Percentiles rank a stretch among this genome's conserved stretches.
These are phyloP conservation scores for Coniella vitis DNA, from an alignment of 2,329 filamentous ascomycete genomes.

Conservation along the genomic window DNA sequence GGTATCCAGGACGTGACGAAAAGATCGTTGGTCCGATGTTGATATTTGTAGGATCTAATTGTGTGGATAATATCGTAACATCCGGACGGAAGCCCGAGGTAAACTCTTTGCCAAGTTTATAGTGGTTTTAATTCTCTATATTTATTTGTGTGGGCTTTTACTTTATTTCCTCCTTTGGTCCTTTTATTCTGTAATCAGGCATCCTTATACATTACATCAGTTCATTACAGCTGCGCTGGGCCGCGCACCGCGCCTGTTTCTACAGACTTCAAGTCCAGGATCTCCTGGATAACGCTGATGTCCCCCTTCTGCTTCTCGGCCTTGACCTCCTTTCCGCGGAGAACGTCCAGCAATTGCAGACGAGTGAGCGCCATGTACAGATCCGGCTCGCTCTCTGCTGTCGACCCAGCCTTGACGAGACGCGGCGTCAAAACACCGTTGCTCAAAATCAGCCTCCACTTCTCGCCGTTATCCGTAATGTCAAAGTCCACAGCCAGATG, in stretches of 20 bases:
- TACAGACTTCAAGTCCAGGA: not conserved
- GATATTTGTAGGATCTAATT: no score
- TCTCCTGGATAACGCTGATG: not conserved
- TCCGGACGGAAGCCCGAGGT: no score
- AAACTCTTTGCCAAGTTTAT: no score
- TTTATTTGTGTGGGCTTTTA: no score
- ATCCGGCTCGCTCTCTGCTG: not conserved
- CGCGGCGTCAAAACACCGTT: constrained; percentile 6
- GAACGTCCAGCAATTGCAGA: constrained; percentile 1
- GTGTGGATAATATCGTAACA: no score
- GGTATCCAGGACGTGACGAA: no score
- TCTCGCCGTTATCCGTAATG: not conserved
- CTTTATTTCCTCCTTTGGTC: not conserved
- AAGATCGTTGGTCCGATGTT: no score
- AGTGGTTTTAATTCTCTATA: no score
- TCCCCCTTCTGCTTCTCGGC: not conserved
- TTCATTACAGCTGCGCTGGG: not conserved
- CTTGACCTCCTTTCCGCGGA: constrained; percentile 1
- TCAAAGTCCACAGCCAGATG: not conserved
- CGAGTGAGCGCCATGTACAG: not conserved
- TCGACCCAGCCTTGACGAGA: not conserved
- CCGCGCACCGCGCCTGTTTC: not conserved
- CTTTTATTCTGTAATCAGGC: not conserved
- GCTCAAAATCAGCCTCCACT: constrained; percentile 3
- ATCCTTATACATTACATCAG: not conserved